phyloP scores from a whole-genome alignment of 305 asterid genomes.

The Stenogyne calaminthoides region DNA sequence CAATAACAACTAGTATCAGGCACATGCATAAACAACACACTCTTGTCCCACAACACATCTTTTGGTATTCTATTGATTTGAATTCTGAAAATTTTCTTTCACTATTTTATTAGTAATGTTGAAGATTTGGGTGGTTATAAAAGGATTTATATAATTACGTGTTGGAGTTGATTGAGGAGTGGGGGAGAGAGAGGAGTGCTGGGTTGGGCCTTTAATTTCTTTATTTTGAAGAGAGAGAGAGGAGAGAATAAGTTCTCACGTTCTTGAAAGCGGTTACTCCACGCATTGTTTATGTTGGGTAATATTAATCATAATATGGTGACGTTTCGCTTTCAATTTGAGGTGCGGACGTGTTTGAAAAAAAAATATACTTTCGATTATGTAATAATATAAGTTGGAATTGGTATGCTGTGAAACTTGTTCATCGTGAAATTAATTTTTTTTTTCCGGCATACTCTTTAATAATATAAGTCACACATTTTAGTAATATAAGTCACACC shows the following conservation, averaged over 20 bases:
- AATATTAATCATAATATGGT: slow-evolving; percentile 20
- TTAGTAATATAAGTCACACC: too few species aligned
- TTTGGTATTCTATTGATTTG: neutral
- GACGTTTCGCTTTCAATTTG: slow-evolving; percentile 30
- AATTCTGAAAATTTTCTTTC: neutral
- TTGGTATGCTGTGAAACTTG: too few species aligned
- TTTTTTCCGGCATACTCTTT: too few species aligned
- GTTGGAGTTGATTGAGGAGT: slow-evolving; percentile 18
- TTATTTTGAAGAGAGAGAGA: slow-evolving; percentile 1
- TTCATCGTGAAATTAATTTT: too few species aligned
- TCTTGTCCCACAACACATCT: slow-evolving; percentile 42
- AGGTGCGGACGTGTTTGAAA: too few species aligned
- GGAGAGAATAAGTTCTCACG: slow-evolving; percentile 21
- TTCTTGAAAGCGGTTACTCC: slow-evolving; percentile 43
- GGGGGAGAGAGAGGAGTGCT: slow-evolving; percentile 20
- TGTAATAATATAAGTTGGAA: too few species aligned
- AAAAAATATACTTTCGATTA: too few species aligned
- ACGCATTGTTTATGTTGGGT: slow-evolving; percentile 40
- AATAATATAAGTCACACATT: too few species aligned
- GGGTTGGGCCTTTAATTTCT: slow-evolving; percentile 8
- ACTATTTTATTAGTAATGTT: neutral
- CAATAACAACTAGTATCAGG: slow-evolving; percentile 47
- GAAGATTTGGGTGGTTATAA: neutral
- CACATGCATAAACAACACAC: slow-evolving; percentile 62
- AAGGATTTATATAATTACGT: slow-evolving; percentile 20